A percentile compares a stretch with the other conserved stretches of the same genome.
phyloP scores from a whole-genome alignment of 169 alveolate species.

The Cystoisospora suis region DNA sequence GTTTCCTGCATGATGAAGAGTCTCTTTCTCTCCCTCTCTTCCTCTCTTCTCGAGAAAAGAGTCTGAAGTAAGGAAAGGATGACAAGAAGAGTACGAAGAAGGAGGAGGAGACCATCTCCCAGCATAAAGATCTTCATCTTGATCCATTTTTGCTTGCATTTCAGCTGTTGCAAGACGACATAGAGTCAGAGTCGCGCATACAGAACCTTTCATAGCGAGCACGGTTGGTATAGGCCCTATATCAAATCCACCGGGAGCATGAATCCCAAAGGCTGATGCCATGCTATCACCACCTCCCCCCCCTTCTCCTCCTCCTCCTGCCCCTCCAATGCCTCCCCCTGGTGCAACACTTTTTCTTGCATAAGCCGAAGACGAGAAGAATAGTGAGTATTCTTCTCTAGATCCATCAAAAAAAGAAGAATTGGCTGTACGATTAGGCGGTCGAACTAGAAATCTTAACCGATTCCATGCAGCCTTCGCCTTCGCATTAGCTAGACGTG shows the following conservation, averaged over 20 bases:
- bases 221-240: slow-evolving; percentile 7
- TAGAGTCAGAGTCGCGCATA: neutral
- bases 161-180: neutral
- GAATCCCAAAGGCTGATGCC: neutral
- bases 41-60: no score
- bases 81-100: no score
- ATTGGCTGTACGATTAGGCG: slow-evolving; percentile 3
- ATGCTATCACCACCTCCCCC: neutral
- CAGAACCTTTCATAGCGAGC: neutral
- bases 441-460: neutral
- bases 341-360: no score
- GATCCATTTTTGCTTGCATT: neutral
- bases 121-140: neutral
- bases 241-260: neutral
- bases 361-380: no score
- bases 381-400: neutral
- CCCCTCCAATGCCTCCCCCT: no score
- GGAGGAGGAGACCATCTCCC: no score
- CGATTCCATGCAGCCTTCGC: neutral
- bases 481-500: neutral
- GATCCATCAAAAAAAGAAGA: neutral
- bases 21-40: no score
- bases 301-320: no score
- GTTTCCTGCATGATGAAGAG: no score
- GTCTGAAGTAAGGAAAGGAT: no score